phyloP scores from a whole-genome alignment of 1,284 basidiomycete species.

The Puccinia polysora region DNA sequence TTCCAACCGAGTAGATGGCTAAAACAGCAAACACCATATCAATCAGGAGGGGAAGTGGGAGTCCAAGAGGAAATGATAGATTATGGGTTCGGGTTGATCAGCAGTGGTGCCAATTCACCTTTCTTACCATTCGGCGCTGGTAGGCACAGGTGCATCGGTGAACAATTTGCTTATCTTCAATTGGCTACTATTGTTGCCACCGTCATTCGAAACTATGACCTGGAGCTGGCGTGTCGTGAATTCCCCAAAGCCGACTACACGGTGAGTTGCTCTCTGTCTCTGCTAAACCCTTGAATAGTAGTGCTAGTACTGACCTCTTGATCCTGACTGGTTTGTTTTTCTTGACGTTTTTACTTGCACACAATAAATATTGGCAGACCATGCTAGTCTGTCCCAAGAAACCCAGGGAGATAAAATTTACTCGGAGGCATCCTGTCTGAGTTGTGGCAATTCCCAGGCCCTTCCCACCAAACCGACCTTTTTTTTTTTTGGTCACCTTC shows the following conservation, averaged over 20 bases:
- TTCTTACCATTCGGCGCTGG: slow-evolving; percentile 82
- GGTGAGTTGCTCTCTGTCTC: slow-evolving; percentile 58
- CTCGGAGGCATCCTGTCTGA: not conserved
- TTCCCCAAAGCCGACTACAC: slow-evolving; percentile 85
- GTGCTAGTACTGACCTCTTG: slow-evolving; percentile 19
- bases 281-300: not conserved
- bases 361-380: slow-evolving; percentile 55
- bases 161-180: slow-evolving; percentile 96
- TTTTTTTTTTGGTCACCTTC: not conserved
- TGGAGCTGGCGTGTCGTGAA: slow-evolving; percentile 62
- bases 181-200: slow-evolving; percentile 77
- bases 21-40: slow-evolving; percentile 62
- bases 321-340: not conserved
- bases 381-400: slow-evolving; percentile 67
- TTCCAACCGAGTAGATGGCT: slow-evolving; percentile 85
- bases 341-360: slow-evolving; percentile 18
- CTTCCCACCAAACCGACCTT: not conserved
- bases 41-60: slow-evolving; percentile 63
- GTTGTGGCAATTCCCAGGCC: not conserved
- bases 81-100: slow-evolving; percentile 77
- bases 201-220: slow-evolving; percentile 70
- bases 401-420: slow-evolving; percentile 57
- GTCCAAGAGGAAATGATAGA: slow-evolving; percentile 84
- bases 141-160: slow-evolving; percentile 88
- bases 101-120: slow-evolving; percentile 56